Conservation (phyloP, 306 rosid species). For the barrel medic (Medicago truncatula) region DNA sequence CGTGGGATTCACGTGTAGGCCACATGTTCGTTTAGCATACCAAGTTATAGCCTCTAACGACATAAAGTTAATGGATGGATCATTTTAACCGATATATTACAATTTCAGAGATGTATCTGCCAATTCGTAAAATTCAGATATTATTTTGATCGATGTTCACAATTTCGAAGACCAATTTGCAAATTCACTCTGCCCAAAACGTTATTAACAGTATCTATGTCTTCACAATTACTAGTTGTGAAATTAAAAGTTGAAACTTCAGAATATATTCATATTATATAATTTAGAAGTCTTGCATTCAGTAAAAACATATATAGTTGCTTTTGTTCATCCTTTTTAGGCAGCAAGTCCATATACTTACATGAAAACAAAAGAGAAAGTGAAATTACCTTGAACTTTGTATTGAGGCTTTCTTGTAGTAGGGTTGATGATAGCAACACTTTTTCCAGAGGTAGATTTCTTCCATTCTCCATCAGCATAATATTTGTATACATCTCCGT, state of each 20-base stretch:
- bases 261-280: neutral
- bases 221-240: neutral
- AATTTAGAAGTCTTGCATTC: no score
- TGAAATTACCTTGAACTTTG: constrained; percentile 85
- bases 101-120: neutral
- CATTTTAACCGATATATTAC: neutral
- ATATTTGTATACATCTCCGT: constrained; percentile 85
- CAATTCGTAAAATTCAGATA: neutral
- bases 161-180: no score
- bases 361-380: neutral
- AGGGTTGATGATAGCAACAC: constrained; percentile 85
- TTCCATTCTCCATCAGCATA: constrained; percentile 90
- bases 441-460: constrained; percentile 78
- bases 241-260: neutral
- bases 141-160: neutral
- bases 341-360: neutral
- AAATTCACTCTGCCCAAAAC: neutral
- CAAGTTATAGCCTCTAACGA: neutral
- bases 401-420: constrained; percentile 82
- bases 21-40: neutral
- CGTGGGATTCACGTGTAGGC: neutral
- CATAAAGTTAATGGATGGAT: neutral
- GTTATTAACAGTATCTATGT: neutral
- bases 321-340: no score
- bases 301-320: no score